Evolutionary conservation across 2,329 filamentous ascomycete genomes (phyloP), one percentile per base, ranked within the genome.

Genomic region (Colletotrichum acutatum): DNA sequence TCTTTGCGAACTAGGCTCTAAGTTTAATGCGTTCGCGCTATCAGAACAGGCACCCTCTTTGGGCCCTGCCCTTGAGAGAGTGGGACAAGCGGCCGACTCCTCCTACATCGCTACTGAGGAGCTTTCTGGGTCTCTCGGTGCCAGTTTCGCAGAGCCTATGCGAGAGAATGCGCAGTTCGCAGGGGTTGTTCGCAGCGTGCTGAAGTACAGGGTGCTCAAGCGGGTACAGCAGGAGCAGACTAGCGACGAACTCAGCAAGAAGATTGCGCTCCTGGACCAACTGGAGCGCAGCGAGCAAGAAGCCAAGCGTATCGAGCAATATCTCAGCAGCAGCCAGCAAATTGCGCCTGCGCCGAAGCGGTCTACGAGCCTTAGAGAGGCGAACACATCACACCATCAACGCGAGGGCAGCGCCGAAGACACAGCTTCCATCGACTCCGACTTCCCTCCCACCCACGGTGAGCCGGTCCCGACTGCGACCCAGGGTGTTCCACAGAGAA

Each of bases 151-250:
- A 0, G 97, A 99, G 80, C 97, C 97, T 0, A 98, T 99, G 95
- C 91, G 97, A 68, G 97, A 99, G 84, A 97, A 95, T 78, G 95
- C 97, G 14, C 97, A 99, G 79, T 99, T 99, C 81, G 97, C 97
- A 0, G 94, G 97, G 12, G 95, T 99, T 1, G 97, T 99, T 4
- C 91, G 95, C 54, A 94, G 88, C 76, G 96, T 99, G 42, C 86
- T 99, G 67, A 91, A 94, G 76, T 99, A 98, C 81, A 89, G 97
- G 19, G 93, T 98, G 3, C 85, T 98, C 74, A 99, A 99, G 85
- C 90, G 97, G 59, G 94, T 99, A 66, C 97, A 99, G 80, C 95
- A 98, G 82, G 97, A 99, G 80, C 96, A 98, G 92, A 98, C 97
- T 1, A 92, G 93, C 57, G 97, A 99, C 72, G 95, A 99, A 78